phyloP scores from a whole-genome alignment of 2,329 filamentous ascomycete species.

The Hypomyces rosellus region DNA sequence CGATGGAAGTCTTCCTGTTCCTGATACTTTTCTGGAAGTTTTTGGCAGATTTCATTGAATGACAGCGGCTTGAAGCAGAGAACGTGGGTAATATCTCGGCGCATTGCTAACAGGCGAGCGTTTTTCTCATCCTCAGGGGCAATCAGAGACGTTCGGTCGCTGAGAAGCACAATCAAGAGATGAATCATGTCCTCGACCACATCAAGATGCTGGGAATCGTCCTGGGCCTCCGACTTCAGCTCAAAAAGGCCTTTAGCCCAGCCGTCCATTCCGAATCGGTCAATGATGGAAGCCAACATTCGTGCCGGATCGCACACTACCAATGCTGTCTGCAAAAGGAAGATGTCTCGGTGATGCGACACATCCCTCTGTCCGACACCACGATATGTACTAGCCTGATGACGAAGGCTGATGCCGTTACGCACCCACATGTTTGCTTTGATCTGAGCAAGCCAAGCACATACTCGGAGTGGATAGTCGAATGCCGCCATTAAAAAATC shows the following conservation, averaged over 20 bases:
- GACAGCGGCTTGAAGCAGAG: conserved; percentile 94
- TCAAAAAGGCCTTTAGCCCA: conserved; percentile 85
- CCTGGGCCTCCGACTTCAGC: conserved; percentile 64
- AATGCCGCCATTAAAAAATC: conserved; percentile 83
- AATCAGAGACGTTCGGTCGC: conserved; percentile 76
- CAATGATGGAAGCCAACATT: conserved; percentile 82
- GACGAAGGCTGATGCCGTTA: conserved; percentile 90
- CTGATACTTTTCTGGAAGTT: conserved; percentile 81
- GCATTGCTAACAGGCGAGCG: conserved; percentile 64
- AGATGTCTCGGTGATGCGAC: conserved; percentile 89
- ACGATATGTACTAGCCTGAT: conserved; percentile 90
- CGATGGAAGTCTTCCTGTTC: conserved; percentile 84
- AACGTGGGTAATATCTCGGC: conserved; percentile 85
- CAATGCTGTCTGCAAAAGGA: conserved; percentile 84
- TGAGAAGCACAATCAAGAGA: conserved; percentile 82
- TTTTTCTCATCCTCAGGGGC: conserved; percentile 59
- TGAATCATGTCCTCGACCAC: conserved; percentile 95
- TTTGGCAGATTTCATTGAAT: conserved; percentile 82
- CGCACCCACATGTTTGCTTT: conserved; percentile 98
- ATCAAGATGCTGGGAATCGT: conserved; percentile 83
- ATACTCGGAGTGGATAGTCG: conserved; percentile 88
- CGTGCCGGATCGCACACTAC: conserved; percentile 78
- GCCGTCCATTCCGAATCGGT: conserved; percentile 79
- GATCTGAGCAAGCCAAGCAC: conserved; percentile 96
- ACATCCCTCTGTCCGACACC: conserved; percentile 86